Percentiles rank a stretch among this genome's conserved stretches.
Conservation (phyloP, 1,284 basidiomycete species). For the Heterobasidion annosum region DNA sequence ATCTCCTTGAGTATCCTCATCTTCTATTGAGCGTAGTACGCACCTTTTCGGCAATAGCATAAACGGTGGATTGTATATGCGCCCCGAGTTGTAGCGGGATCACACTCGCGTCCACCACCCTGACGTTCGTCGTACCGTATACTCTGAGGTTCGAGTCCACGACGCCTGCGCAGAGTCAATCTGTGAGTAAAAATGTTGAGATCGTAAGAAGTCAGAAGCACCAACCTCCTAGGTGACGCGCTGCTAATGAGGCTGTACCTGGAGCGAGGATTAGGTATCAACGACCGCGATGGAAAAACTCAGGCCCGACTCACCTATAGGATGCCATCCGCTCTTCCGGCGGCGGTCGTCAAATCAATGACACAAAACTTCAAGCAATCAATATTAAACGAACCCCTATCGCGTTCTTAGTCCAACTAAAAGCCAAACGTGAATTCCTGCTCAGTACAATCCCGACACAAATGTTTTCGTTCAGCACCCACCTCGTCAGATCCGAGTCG, state of each 20-base stretch:
- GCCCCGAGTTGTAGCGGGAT: constrained; percentile 19
- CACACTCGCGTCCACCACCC: constrained; percentile 29
- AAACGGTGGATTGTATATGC: constrained; percentile 2
- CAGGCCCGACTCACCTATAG: not conserved
- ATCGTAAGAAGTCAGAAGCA: not conserved
- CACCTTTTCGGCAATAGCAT: constrained; percentile 4
- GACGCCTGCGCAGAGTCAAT: constrained; percentile 16
- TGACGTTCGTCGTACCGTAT: constrained; percentile 35
- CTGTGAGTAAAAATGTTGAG: not conserved
- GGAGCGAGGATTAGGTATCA: not conserved
- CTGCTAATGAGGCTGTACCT: constrained; percentile 10
- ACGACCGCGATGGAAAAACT: not conserved
- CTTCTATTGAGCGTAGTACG: no score
- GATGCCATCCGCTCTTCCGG: not conserved
- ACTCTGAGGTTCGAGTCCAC: constrained; percentile 29
- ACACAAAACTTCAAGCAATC: no score
- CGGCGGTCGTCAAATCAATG: no score
- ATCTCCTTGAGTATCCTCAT: no score
- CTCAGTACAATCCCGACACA: no score
- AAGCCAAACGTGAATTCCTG: no score
- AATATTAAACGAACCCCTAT: no score
- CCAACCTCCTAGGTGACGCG: constrained; percentile 5
- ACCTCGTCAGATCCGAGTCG: no score
- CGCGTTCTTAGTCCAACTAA: no score
- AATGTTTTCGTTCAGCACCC: no score